A percentile compares a stretch with the other conserved stretches of the same genome.
Conservation (phyloP, 495 filamentous ascomycete species). For the Darksidea phi region DNA sequence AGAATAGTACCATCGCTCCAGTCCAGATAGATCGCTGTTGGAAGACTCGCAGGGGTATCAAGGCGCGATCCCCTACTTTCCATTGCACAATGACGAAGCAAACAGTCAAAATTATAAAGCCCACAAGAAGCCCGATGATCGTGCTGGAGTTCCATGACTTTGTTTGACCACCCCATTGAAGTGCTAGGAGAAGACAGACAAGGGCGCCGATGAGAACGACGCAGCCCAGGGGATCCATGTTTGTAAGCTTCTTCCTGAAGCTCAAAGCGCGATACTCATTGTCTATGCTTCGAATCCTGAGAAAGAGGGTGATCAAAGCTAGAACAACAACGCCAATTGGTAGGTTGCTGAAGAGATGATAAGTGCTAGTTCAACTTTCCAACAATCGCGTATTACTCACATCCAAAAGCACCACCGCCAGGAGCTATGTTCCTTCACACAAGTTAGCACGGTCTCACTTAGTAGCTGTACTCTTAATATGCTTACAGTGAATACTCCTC, state of each 20-base stretch:
- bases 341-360: background rate
- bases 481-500: slow-evolving; percentile 31
- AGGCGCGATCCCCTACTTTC: background rate
- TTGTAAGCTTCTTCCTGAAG: background rate
- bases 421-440: too few species aligned
- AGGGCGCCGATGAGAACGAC: background rate
- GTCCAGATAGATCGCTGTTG: background rate
- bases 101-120: background rate
- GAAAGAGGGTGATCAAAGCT: background rate
- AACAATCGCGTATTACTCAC: too few species aligned
- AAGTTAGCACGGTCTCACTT: background rate
- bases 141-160: background rate
- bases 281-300: background rate
- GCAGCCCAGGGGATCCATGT: background rate
- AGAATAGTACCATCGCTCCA: slow-evolving; percentile 30
- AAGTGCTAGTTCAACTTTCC: too few species aligned
- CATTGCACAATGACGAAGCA: background rate
- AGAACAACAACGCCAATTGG: background rate
- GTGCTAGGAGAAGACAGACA: background rate
- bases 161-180: background rate
- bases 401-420: slow-evolving; percentile 17
- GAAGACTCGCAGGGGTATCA: background rate
- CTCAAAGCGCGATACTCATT: background rate
- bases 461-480: slow-evolving; percentile 53
- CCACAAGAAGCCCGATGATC: background rate